Evolutionary conservation across 2,329 filamentous ascomycete species (phyloP).

Genomic region (Alternaria metachromatica): DNA sequence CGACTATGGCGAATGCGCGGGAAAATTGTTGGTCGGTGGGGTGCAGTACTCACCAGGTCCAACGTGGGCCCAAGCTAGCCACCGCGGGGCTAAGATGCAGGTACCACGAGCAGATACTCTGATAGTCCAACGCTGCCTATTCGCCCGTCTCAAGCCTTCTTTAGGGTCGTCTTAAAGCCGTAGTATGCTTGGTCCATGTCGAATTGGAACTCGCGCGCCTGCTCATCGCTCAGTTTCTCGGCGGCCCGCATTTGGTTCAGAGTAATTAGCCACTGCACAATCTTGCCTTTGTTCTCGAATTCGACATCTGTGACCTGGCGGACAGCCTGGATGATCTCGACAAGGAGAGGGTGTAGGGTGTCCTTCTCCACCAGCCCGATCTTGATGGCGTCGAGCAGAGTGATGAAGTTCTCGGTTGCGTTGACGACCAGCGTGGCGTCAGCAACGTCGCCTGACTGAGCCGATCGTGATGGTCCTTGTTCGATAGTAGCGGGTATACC

Average conservation of each 20-base stretch:
- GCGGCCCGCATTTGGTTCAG: slow-evolving; percentile 98
- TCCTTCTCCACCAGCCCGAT: slow-evolving; percentile 93
- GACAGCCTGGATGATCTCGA: slow-evolving; percentile 94
- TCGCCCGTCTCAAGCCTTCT: slow-evolving; percentile 36
- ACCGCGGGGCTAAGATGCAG: slow-evolving; percentile 7
- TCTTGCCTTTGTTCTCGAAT: slow-evolving; percentile 95
- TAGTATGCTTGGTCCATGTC: slow-evolving; percentile 95
- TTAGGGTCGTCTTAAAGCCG: slow-evolving; percentile 84
- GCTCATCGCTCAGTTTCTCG: slow-evolving; percentile 85
- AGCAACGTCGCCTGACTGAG: slow-evolving; percentile 50
- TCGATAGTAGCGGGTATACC: slow-evolving; percentile 87
- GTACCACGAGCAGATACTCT: neutral
- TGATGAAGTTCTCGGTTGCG: slow-evolving; percentile 98
- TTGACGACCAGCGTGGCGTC: slow-evolving; percentile 78
- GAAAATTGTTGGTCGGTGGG: slow-evolving; percentile 12
- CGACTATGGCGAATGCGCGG: slow-evolving; percentile 7
- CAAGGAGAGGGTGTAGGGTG: slow-evolving; percentile 91
- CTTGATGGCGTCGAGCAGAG: slow-evolving; percentile 92
- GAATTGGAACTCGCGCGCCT: slow-evolving; percentile 86
- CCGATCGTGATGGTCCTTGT: slow-evolving; percentile 57
- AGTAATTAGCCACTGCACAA: slow-evolving; percentile 97
- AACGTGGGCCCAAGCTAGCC: slow-evolving; percentile 23
- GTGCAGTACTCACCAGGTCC: slow-evolving; percentile 17
- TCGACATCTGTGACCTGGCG: slow-evolving; percentile 96
- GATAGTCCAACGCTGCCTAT: neutral